Conservation (phyloP, 2,329 filamentous ascomycete species). For the Ramularia endophylla region DNA sequence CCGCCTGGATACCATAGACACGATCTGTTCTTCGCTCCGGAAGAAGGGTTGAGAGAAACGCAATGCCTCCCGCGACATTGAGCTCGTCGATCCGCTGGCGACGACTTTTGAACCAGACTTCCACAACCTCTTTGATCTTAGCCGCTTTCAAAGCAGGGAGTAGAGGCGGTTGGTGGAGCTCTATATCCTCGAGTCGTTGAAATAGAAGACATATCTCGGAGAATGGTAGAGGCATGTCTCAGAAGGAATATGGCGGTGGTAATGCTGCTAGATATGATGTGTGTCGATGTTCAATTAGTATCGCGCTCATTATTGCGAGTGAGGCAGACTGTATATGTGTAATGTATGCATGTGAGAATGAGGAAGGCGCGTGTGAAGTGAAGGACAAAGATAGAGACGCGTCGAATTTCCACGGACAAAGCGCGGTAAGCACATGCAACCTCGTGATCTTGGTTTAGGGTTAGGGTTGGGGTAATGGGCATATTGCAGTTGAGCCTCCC, state of each 20-base stretch:
- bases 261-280: background rate
- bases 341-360: too few species aligned
- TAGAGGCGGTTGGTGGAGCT: conserved; percentile 36
- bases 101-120: conserved; percentile 65
- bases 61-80: conserved; percentile 50
- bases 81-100: conserved; percentile 52
- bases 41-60: conserved; percentile 68
- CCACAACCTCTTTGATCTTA: conserved; percentile 37
- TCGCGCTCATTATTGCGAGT: background rate
- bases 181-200: conserved; percentile 55
- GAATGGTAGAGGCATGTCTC: conserved; percentile 60
- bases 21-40: conserved; percentile 71
- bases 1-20: conserved; percentile 64
- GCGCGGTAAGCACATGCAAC: too few species aligned
- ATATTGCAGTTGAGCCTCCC: too few species aligned
- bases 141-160: conserved; percentile 28
- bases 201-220: conserved; percentile 68
- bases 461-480: too few species aligned
- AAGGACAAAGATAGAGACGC: too few species aligned
- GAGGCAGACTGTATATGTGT: too few species aligned
- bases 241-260: conserved; percentile 3
- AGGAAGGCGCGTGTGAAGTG: too few species aligned
- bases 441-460: too few species aligned
- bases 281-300: background rate
- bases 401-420: too few species aligned